phyloP scores from a whole-genome alignment of 371 early-diverging fungal genomes.

The Funneliformis caledonium region DNA sequence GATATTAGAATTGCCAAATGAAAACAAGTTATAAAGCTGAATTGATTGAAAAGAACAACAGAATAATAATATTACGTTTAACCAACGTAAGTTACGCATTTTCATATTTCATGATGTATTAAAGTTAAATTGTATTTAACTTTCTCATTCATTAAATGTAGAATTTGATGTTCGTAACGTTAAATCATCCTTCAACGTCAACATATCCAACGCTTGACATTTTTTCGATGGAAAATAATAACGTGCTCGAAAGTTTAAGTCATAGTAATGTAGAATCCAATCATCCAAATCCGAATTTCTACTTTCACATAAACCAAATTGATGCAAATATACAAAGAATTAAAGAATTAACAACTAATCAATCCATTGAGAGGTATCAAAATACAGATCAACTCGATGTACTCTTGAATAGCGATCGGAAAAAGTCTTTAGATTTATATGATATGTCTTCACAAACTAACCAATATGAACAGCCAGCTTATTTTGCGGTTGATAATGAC shows the following conservation, averaged over 20 bases:
- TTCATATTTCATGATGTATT: too few relatives aligned
- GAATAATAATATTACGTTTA: too few relatives aligned
- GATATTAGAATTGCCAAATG: too few relatives aligned
- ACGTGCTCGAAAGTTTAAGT: background rate
- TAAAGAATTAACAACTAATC: background rate
- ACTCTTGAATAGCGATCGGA: background rate
- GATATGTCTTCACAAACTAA: background rate
- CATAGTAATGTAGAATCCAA: background rate
- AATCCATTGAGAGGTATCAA: background rate
- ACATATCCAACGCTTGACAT: background rate
- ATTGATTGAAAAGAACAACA: too few relatives aligned
- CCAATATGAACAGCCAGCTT: background rate
- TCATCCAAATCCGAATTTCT: background rate
- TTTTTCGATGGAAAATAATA: background rate
- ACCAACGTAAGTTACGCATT: too few relatives aligned
- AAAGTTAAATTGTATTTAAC: too few relatives aligned
- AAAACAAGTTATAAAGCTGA: too few relatives aligned
- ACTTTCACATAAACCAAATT: background rate
- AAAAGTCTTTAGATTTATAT: background rate
- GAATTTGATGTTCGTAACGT: background rate
- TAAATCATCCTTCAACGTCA: background rate
- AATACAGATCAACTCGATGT: background rate
- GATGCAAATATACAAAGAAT: background rate
- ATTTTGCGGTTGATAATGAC: background rate
- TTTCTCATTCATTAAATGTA: too few relatives aligned